These are phyloP conservation scores for Aquilaria malaccensis DNA, from an alignment of 345 rosid genomes.

Conservation along the genomic window DNA sequence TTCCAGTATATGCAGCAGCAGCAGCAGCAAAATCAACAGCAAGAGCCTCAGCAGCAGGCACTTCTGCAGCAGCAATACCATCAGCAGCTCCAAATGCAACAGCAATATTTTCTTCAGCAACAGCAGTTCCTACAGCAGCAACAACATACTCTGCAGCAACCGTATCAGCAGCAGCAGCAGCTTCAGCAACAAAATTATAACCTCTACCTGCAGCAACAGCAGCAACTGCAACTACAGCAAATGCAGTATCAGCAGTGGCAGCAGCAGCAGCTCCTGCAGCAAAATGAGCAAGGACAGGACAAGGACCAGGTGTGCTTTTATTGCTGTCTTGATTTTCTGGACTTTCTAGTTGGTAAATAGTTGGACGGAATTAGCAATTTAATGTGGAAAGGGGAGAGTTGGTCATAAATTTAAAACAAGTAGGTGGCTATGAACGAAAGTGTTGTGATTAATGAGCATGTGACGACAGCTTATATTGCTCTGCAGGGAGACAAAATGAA, in stretches of 20 bases:
- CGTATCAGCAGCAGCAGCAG: conserved; percentile 31
- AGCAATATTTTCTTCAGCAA: conserved; percentile 10
- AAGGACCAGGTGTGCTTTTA: conserved; percentile 15
- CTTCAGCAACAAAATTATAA: conserved; percentile 16
- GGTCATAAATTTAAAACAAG: not conserved
- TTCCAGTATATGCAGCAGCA: conserved; percentile 26
- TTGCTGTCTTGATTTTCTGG: not conserved
- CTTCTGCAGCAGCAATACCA: conserved; percentile 30
- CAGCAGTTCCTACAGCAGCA: conserved; percentile 18
- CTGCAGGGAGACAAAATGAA: conserved; percentile 18
- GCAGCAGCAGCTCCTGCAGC: conserved; percentile 11
- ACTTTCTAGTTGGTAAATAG: conserved; percentile 11
- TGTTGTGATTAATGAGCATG: not conserved
- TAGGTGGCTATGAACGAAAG: not conserved
- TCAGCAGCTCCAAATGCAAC: conserved; percentile 21
- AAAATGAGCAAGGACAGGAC: conserved; percentile 21
- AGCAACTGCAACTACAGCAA: conserved; percentile 24
- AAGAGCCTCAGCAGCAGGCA: conserved; percentile 38
- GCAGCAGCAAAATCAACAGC: conserved; percentile 24
- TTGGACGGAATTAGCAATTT: conserved; percentile 10
- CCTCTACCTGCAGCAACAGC: conserved; percentile 12
- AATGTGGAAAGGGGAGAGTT: not conserved
- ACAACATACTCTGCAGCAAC: conserved; percentile 24
- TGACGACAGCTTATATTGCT: not conserved
- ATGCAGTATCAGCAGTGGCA: conserved; percentile 6